Base-by-base conservation (phyloP, 2,329 filamentous ascomycete species). In the Aspergillus pseudoviridinutans region DNA sequence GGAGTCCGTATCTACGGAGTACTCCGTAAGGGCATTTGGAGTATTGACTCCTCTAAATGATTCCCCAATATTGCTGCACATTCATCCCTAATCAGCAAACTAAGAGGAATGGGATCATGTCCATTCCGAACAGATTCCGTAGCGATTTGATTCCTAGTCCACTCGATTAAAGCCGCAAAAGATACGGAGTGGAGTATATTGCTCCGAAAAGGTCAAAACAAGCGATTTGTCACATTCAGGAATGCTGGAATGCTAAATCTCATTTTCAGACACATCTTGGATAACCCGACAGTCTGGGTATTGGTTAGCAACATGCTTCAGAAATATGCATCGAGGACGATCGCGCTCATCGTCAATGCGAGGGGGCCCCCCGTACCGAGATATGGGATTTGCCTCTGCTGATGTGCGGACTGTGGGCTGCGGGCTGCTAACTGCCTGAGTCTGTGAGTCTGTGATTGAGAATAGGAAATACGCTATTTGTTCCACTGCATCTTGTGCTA, bases 241-340 rank as follows among this genome's bases (percentile, higher is more conserved):
- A 32, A 32, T 51, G 20, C 22, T 51, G 28, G 50, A 51, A 51
- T 51, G 42, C 41, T 9, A 2, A 20, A 44, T 44, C 41, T 12
- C n/a, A 12, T 22, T 9, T 12, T 22, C n/a, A 41, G 27, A 51
- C 28, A 50, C 35, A 42, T 58, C 57, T 53, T 53, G 52, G 55
- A 54, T 53, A 55, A 62, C 56, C 63, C 63, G 60, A 65, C 57
- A 62, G 47, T 59, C 49, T 61, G 60, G 63, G 59, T 53, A 58
- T 58, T 58, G 61, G 57, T 38, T 38, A 17, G 32, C 32, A 17
- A 17, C 32, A 38, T 38, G 32, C 32, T 38, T 17, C 32, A 38
- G 32, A 17, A 17, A 17, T n/a, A 38, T 38, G 32, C 32, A 17
- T 38, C 32, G 14, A 3, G 32, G 32, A 17, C 14, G 32, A 38